Base-by-base conservation (phyloP, 805 yeast species). In the Blastobotrys attinorum region DNA sequence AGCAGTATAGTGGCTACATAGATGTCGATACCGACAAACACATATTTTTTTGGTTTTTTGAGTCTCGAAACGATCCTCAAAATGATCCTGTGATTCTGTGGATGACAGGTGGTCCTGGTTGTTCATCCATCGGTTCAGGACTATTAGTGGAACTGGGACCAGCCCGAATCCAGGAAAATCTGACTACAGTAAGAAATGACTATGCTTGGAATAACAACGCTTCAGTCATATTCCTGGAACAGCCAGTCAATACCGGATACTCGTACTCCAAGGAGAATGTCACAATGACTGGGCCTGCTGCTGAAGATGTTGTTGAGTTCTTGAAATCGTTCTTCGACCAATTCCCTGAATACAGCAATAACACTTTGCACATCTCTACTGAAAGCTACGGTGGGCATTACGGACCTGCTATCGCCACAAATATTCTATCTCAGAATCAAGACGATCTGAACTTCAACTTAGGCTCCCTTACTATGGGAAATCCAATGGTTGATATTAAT, bases 81-180 rank as follows among this genome's bases (percentile, higher is more conserved):
- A 83, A 72, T 47, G 96, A 88, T 66, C 96, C 96, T 2, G 72
- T 88, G 33, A 75, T 88, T 42, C 69, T 88, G 58, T 87, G 95
- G 97, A 71, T 90, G 58, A 89, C 89, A 61, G 97, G 97, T 49
- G 97, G 97, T 11, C 97, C 97, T 39, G 97, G 97, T n/a, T 89
- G 97, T 63, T 85, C 96, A 1, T 85, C 96, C 1, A 66, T 86
- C 60, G 84, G 94, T 11, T 85, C 95, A n/a, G 97, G 97, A 15
- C 72, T 90, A 51, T 82, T 90, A 61, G 88, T 90, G 56, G 97
- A 92, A 65, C 72, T 89, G 55, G 97, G 98, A 21, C 96, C 97
- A 7, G 76, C 96, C 1, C 73, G 83, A 13, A 80, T 90, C 50
- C 76, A 76, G 60, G 79, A 78, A 53, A 76, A 81, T 45, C 64